Evolutionary conservation across 805 yeast genomes (phyloP).

Genomic region (Schwanniomyces occidentalis): DNA sequence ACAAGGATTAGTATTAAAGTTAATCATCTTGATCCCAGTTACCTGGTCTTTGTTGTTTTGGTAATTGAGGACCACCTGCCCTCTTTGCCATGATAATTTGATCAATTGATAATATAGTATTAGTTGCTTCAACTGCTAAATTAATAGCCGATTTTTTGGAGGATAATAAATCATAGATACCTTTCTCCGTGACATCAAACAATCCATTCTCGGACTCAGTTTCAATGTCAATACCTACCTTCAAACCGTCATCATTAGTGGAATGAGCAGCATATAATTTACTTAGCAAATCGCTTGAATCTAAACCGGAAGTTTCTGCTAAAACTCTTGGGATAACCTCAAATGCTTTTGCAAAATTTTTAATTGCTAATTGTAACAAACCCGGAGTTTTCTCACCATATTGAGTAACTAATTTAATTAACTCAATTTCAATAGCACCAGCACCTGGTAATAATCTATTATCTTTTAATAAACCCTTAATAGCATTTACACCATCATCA

Average conservation of each 20-base stretch:
- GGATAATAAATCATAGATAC: constrained; percentile 76
- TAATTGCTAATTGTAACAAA: constrained; percentile 86
- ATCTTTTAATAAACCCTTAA: constrained; percentile 87
- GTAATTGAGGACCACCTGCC: constrained; percentile 96
- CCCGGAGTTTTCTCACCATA: constrained; percentile 96
- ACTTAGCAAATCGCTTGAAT: constrained; percentile 86
- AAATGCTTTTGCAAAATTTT: constrained; percentile 90
- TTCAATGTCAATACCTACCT: constrained; percentile 77
- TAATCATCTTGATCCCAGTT: constrained; percentile 95
- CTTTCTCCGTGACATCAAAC: constrained; percentile 65
- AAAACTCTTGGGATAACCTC: constrained; percentile 91
- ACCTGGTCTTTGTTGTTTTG: constrained; percentile 76
- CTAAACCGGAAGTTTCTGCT: constrained; percentile 93
- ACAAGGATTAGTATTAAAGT: constrained; percentile 6
- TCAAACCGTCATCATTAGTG: constrained; percentile 34
- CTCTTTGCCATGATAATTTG: constrained; percentile 98
- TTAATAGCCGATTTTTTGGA: constrained; percentile 85
- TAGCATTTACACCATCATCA: constrained; percentile 92
- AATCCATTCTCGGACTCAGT: constrained; percentile 58
- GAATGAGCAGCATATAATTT: constrained; percentile 87
- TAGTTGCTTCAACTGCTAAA: constrained; percentile 94
- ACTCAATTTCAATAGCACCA: constrained; percentile 90
- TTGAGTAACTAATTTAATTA: constrained; percentile 73
- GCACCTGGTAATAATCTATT: constrained; percentile 87
- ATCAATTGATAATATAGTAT: constrained; percentile 86